Evolutionary conservation across 2,329 filamentous ascomycete species (phyloP).

Genomic region (Chaetomium sp.): DNA sequence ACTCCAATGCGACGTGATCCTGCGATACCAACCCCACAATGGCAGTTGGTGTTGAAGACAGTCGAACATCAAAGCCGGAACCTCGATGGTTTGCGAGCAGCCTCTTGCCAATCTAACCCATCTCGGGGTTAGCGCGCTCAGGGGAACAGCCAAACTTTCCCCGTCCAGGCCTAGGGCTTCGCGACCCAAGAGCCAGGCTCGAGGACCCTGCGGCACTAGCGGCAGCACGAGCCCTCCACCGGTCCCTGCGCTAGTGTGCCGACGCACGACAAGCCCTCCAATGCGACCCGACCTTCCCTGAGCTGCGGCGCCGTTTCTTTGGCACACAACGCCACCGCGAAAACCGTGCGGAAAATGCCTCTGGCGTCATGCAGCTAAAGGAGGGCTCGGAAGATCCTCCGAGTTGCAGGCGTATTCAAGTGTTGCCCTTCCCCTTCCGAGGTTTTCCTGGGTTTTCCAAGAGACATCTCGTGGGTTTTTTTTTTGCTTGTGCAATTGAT

Average conservation of each 20-base stretch:
- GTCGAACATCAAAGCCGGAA: not conserved
- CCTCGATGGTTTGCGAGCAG: not conserved
- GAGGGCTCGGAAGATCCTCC: constrained; percentile 10
- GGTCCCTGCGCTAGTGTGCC: constrained; percentile 14
- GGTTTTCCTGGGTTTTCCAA: not conserved
- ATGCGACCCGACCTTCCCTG: constrained; percentile 12
- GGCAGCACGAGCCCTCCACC: constrained; percentile 24
- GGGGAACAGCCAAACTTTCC: constrained; percentile 16
- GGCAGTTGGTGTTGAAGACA: not conserved
- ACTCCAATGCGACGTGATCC: not conserved
- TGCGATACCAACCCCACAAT: not conserved
- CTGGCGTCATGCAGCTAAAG: constrained; percentile 29
- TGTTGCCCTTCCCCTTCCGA: constrained; percentile 12
- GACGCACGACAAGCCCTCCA: constrained; percentile 11
- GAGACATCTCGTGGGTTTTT: not conserved
- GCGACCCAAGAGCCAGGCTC: constrained; percentile 22
- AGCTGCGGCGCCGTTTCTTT: constrained; percentile 20
- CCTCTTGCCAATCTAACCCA: not conserved
- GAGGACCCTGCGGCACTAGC: constrained; percentile 24
- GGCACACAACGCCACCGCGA: constrained; percentile 10
- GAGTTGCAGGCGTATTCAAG: not conserved
- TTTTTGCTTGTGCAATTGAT: constrained; percentile 1
- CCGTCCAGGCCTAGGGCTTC: constrained; percentile 3
- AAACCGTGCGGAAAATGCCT: constrained; percentile 18
- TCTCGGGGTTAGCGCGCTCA: constrained; percentile 1